phyloP scores from a whole-genome alignment of 306 rosid species.

The Rubus parviflorus region DNA sequence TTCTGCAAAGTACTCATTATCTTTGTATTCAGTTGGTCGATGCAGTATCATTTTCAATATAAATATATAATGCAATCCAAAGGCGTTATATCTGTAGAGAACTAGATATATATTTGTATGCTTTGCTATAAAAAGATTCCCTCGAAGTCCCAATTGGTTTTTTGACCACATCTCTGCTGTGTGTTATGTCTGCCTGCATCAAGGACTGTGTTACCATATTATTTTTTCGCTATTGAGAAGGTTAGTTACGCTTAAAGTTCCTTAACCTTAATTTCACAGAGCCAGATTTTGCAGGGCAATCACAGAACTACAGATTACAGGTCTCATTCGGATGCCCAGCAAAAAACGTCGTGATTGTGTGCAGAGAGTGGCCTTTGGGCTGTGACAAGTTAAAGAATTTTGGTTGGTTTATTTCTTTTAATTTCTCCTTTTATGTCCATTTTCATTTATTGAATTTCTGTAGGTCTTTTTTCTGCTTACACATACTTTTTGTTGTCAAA shows the following conservation, averaged over 20 bases:
- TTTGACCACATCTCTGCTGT: neutral
- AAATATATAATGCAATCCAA: neutral
- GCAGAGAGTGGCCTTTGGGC: conserved; percentile 86
- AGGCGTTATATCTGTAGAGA: neutral
- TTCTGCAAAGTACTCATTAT: conserved; percentile 7
- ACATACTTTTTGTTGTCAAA: too few species aligned
- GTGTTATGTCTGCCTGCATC: neutral
- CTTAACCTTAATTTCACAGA: conserved; percentile 58
- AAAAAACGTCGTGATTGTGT: conserved; percentile 85
- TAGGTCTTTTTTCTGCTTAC: too few species aligned
- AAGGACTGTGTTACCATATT: neutral
- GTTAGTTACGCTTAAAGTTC: conserved; percentile 25
- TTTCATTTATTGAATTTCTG: too few species aligned
- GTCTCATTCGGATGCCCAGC: conserved; percentile 85
- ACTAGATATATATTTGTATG: neutral
- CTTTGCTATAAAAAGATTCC: neutral
- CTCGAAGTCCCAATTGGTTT: neutral
- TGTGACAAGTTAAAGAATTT: conserved; percentile 33
- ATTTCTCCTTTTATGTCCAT: neutral
- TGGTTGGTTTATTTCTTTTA: neutral
- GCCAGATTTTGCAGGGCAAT: conserved; percentile 92
- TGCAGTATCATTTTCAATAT: neutral
- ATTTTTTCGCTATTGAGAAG: neutral
- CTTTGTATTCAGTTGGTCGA: neutral
- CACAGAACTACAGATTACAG: conserved; percentile 79